Evolutionary conservation across 768 basidiomycete genomes (phyloP).

Genomic region (Pulveroboletus sp.): DNA sequence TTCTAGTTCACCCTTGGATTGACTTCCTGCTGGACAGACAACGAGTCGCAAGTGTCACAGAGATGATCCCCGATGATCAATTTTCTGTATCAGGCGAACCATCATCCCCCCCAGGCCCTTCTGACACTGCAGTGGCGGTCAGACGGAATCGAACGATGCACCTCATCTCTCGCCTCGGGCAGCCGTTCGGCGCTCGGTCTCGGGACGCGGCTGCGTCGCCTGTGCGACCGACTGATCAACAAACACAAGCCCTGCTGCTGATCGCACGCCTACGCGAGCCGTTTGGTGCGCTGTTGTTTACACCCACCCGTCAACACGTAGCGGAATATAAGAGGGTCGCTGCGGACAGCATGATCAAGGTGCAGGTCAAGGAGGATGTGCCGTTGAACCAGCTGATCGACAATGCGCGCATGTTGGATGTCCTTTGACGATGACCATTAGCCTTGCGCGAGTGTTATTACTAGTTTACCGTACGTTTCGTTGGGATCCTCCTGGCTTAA

Average conservation of each 20-base stretch:
- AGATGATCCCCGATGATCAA: background rate
- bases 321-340: conserved; percentile 12
- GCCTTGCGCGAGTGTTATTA: too few relatives aligned
- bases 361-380: conserved; percentile 1
- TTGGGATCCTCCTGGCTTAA: too few relatives aligned
- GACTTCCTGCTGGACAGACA: conserved; percentile 1
- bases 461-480: too few relatives aligned
- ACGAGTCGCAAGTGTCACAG: background rate
- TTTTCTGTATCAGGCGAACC: background rate
- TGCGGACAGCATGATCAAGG: conserved; percentile 1
- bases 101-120: background rate
- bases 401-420: conserved; percentile 1
- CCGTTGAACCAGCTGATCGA: background rate
- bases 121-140: too few relatives aligned
- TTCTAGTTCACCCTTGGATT: conserved; percentile 11
- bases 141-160: background rate
- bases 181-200: background rate
- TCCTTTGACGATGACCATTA: conserved; percentile 8
- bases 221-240: background rate
- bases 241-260: background rate
- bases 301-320: background rate
- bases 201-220: background rate
- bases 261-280: conserved; percentile 4
- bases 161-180: background rate
- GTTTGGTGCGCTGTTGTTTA: conserved; percentile 10